Conservation (phyloP, 1,284 basidiomycete species). For the Singerocomus inundabilis region DNA sequence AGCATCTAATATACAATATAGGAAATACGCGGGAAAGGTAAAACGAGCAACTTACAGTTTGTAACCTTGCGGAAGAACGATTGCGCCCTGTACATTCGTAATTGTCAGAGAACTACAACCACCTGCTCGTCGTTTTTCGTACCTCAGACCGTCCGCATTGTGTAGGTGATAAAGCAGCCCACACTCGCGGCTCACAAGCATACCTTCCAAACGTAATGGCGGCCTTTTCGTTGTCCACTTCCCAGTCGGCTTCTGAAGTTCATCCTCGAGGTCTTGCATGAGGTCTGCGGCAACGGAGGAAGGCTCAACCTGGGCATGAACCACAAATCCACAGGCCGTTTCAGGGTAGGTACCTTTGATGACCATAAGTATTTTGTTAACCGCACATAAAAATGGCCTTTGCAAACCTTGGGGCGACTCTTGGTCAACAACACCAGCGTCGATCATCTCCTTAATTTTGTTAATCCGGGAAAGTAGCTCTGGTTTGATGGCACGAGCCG, state of each 20-base stretch:
- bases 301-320: conserved; percentile 61
- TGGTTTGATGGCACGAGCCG: conserved; percentile 60
- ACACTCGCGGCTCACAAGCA: conserved; percentile 76
- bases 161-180: conserved; percentile 69
- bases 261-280: conserved; percentile 69
- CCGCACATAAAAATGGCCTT: background rate
- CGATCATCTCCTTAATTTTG: conserved; percentile 60
- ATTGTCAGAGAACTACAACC: background rate
- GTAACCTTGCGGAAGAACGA: conserved; percentile 80
- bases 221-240: conserved; percentile 56
- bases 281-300: conserved; percentile 47
- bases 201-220: conserved; percentile 55
- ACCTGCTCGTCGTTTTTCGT: conserved; percentile 5
- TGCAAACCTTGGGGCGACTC: conserved; percentile 32
- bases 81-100: conserved; percentile 41
- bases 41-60: conserved; percentile 54
- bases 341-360: conserved; percentile 16
- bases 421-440: conserved; percentile 58
- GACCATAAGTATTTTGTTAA: background rate
- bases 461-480: conserved; percentile 63
- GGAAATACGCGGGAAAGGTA: background rate
- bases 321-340: conserved; percentile 56
- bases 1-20: conserved; percentile 53
- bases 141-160: conserved; percentile 69
- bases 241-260: conserved; percentile 70